Evolutionary conservation across 2,329 filamentous ascomycete genomes (phyloP), one percentile per base, ranked within the genome.

Genomic region (Aspergillus sp.): DNA sequence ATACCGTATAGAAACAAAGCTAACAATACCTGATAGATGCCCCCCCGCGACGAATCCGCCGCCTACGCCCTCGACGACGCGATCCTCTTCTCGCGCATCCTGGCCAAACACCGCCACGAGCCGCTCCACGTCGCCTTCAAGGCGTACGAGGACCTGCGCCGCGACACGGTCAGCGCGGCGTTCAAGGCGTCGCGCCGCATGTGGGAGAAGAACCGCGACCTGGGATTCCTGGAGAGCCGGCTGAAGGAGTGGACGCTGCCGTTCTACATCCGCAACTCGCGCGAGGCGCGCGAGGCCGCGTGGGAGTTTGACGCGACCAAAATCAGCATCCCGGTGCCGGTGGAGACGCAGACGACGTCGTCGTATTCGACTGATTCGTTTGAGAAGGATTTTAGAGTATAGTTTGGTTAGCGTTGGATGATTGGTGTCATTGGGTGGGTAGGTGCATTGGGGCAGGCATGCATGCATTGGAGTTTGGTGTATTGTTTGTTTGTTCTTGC

Each of bases 21-120:
- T 57, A 29, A 63, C 7, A 45, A 47, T 25, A 63, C 47, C 4
- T 2, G 40, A 16, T 49, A 77, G 74, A 78, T 78, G 76, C 75
- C 76, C 1, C 76, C 76, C 0, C 71, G 72, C 19, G 76, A 76
- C 42, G 76, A 78, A 61, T 75, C 72, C 5, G 74, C 73, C 6
- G 71, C 73, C 1, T 72, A 75, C 47, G 74, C 73, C 1, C 64
- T 78, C 4, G 76, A 78, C 53, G 76, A 78, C 50, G 71, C 71
- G 1, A 72, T 78, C 20, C 57, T 77, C 0, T 70, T 78, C 50
- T 70, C 74, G 11, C 69, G 73, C 1, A 65, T 73, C 14, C 54
- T 78, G 1, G 56, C 67, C 1, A 58, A 65, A 5, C 69, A 73
- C 52, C 61, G 69, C 13, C 56, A 60, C 16, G 64, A 70, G 17